Conservation (phyloP, 768 basidiomycete species). For the Boletus insuetus region DNA sequence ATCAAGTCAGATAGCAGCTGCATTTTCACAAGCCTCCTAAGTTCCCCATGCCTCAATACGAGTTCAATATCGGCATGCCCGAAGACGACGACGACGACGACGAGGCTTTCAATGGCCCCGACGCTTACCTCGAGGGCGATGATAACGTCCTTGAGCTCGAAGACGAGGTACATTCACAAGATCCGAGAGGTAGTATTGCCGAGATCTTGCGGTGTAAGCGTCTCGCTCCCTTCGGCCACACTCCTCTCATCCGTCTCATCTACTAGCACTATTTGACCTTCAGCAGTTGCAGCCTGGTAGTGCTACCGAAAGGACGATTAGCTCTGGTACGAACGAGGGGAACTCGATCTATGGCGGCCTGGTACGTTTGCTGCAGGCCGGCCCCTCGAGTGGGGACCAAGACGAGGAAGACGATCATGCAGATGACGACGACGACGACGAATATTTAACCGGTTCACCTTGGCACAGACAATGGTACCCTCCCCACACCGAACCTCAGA, state of each 20-base stretch:
- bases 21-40: not conserved
- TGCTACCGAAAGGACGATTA: constrained; percentile 7
- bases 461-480: constrained; percentile 35
- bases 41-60: constrained; percentile 19
- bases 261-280: constrained; percentile 29
- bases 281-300: constrained; percentile 20
- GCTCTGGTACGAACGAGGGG: not conserved
- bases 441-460: constrained; percentile 22
- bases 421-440: constrained; percentile 35
- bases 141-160: constrained; percentile 37
- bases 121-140: constrained; percentile 34
- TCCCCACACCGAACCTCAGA: constrained; percentile 54
- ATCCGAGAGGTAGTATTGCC: constrained; percentile 8
- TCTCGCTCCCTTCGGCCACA: not conserved
- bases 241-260: constrained; percentile 2
- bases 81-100: constrained; percentile 29
- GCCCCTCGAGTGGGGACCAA: constrained; percentile 25
- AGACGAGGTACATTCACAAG: constrained; percentile 13
- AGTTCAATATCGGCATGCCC: constrained; percentile 17
- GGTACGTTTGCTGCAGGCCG: constrained; percentile 18
- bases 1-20: not conserved
- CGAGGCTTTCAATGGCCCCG: constrained; percentile 34
- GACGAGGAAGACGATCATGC: constrained; percentile 43
- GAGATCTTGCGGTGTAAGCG: constrained; percentile 33
- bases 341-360: constrained; percentile 24